Conservation (phyloP, 108 stramenopile genomes). For the Skeletonema grethae region DNA sequence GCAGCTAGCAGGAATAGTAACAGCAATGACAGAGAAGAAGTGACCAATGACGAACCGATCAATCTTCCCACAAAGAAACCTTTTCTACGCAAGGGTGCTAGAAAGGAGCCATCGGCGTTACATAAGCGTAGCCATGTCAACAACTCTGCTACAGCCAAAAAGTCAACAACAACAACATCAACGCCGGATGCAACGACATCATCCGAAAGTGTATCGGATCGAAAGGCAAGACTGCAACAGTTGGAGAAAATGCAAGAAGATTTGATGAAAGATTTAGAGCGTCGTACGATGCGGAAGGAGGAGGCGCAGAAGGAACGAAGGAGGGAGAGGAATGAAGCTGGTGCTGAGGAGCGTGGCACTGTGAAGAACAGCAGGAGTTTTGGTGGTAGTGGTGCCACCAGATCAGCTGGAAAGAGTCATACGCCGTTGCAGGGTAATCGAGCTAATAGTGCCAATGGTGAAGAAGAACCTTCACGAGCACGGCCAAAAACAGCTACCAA, state of each 20-base stretch:
- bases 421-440: not conserved
- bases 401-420: not conserved
- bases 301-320: constrained; percentile 39
- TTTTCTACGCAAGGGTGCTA: constrained; percentile 30
- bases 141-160: not conserved
- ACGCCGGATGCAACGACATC: not conserved
- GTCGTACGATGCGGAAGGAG: constrained; percentile 30
- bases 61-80: constrained; percentile 3
- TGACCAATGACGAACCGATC: not conserved
- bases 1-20: not conserved
- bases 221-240: constrained; percentile 33
- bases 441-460: not conserved
- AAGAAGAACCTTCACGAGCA: constrained; percentile 8
- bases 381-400: not conserved
- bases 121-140: constrained; percentile 14
- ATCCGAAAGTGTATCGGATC: constrained; percentile 7
- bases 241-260: constrained; percentile 53
- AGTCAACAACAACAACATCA: not conserved
- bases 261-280: constrained; percentile 28
- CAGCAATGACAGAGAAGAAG: not conserved
- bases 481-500: constrained; percentile 15
- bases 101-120: constrained; percentile 51
- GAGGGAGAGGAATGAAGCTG: constrained; percentile 2
- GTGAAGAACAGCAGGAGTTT: not conserved
- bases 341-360: not conserved